These are phyloP conservation scores for Nakazawaea laoshanensis DNA, from an alignment of 805 yeast genomes.

Conservation along the genomic window DNA sequence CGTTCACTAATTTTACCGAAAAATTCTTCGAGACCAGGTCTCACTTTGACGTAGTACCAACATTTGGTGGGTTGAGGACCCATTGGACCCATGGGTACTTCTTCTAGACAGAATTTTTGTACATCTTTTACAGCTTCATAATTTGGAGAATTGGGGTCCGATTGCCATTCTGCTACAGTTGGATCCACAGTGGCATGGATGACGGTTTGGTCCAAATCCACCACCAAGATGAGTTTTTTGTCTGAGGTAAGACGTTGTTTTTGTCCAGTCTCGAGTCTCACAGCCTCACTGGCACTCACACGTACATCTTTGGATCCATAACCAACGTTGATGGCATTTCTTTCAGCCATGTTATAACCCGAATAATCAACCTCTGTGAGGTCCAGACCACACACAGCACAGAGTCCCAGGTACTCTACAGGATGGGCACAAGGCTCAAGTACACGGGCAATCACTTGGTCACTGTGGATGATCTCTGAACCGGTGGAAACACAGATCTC, in stretches of 20 bases:
- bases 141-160: conserved; percentile 78
- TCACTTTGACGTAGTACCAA: conserved; percentile 86
- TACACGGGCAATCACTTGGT: conserved; percentile 41
- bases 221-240: conserved; percentile 77
- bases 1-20: conserved; percentile 50
- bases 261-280: conserved; percentile 63
- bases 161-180: conserved; percentile 93
- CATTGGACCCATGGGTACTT: conserved; percentile 61
- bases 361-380: conserved; percentile 69
- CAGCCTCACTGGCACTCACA: conserved; percentile 82
- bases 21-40: conserved; percentile 82
- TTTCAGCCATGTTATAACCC: conserved; percentile 55
- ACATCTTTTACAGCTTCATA: conserved; percentile 82
- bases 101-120: conserved; percentile 65
- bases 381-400: conserved; percentile 86
- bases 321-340: conserved; percentile 84
- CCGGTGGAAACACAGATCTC: conserved; percentile 43
- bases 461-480: conserved; percentile 48
- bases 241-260: conserved; percentile 52
- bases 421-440: conserved; percentile 86
- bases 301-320: conserved; percentile 82
- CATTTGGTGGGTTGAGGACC: conserved; percentile 51
- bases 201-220: conserved; percentile 94
- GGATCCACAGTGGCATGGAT: conserved; percentile 98
- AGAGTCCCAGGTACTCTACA: conserved; percentile 89